Percentiles rank a stretch among this genome's conserved stretches.
phyloP scores from a whole-genome alignment of 257 asterid genomes.

The Primulina huaijiensis region DNA sequence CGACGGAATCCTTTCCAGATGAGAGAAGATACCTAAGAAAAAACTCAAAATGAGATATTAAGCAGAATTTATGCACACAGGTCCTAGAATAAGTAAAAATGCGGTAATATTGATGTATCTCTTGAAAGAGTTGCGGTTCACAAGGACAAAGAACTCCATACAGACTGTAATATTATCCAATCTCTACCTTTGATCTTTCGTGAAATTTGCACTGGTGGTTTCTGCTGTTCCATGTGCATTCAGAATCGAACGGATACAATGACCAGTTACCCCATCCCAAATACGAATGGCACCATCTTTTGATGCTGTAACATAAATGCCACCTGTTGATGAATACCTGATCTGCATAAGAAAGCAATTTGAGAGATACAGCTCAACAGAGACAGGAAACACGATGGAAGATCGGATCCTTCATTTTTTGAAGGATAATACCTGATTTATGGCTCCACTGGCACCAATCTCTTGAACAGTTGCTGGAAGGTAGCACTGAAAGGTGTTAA shows the following conservation, averaged over 20 bases:
- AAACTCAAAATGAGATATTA: constrained; percentile 30
- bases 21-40: constrained; percentile 65
- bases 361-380: constrained; percentile 6
- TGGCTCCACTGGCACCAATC: constrained; percentile 57
- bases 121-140: constrained; percentile 8
- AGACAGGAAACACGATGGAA: constrained; percentile 6
- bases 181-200: constrained; percentile 68
- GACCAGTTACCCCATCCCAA: constrained; percentile 84
- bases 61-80: constrained; percentile 12
- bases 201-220: constrained; percentile 70
- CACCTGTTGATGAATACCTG: constrained; percentile 70
- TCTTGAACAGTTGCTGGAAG: constrained; percentile 65
- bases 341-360: constrained; percentile 40
- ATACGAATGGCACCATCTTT: constrained; percentile 73
- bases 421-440: constrained; percentile 58
- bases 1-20: constrained; percentile 71
- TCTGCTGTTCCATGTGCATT: constrained; percentile 80
- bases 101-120: neutral
- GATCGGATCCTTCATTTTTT: neutral
- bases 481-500: constrained; percentile 79
- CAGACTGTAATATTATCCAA: constrained; percentile 5
- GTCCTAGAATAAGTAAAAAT: constrained; percentile 17
- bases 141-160: neutral
- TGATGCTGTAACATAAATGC: constrained; percentile 84
- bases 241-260: constrained; percentile 61